Conservation (phyloP, 495 filamentous ascomycete genomes). For the Thozetella sp. region DNA sequence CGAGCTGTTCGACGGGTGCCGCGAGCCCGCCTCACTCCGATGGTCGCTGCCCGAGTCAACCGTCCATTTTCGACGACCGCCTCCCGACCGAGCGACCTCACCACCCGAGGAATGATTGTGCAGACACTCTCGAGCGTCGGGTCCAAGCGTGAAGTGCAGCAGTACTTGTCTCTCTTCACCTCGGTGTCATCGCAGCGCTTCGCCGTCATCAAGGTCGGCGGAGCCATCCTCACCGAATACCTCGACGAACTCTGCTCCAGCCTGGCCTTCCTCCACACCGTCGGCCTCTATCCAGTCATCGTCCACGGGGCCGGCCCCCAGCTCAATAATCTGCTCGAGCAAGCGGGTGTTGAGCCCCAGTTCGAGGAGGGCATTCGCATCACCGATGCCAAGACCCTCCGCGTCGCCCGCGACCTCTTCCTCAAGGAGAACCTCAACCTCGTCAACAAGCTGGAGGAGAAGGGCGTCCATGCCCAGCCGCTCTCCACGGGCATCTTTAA, state of each 20-base stretch:
- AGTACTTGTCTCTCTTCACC: slow-evolving; percentile 97
- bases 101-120: slow-evolving; percentile 85
- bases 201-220: slow-evolving; percentile 98
- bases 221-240: slow-evolving; percentile 95
- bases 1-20: slow-evolving; percentile 36
- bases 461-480: slow-evolving; percentile 89
- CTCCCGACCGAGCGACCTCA: slow-evolving; percentile 43
- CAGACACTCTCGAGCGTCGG: slow-evolving; percentile 95
- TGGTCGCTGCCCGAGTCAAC: slow-evolving; percentile 17
- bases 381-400: slow-evolving; percentile 94
- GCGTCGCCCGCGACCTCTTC: slow-evolving; percentile 88
- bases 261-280: slow-evolving; percentile 90
- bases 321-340: slow-evolving; percentile 90
- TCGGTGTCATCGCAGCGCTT: slow-evolving; percentile 98
- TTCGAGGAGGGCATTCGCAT: slow-evolving; percentile 97
- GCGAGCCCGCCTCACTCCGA: slow-evolving; percentile 22
- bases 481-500: slow-evolving; percentile 93
- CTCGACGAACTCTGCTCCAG: slow-evolving; percentile 85
- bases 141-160: slow-evolving; percentile 95
- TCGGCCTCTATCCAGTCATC: slow-evolving; percentile 94
- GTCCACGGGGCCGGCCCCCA: slow-evolving; percentile 97
- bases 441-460: slow-evolving; percentile 86
- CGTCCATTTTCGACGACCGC: slow-evolving; percentile 33
- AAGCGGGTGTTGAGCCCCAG: slow-evolving; percentile 90
- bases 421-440: slow-evolving; percentile 95